Evolutionary conservation across 2,329 filamentous ascomycete genomes (phyloP), one percentile per base, ranked within the genome.

Genomic region (Arthrinium puccinioides): DNA sequence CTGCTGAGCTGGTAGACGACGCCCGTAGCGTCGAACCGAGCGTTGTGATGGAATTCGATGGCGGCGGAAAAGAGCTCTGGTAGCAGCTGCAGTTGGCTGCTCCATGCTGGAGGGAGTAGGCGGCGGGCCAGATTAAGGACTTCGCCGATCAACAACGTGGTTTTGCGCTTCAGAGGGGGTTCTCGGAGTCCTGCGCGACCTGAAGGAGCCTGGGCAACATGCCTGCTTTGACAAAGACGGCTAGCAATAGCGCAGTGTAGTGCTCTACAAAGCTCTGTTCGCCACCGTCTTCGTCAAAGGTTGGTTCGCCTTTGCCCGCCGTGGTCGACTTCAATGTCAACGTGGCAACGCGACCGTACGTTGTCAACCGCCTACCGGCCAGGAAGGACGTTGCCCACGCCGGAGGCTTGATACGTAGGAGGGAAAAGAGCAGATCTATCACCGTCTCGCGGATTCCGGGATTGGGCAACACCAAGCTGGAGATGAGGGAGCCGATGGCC

Each of bases 1-100:
- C 90, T 96, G 63, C 95, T 95, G 37, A 98, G 94, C 56, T 97
- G 92, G 53, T 97, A 98, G 10, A 98, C 87, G 14, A 94, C 94
- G 7, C 87, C 82, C 7, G 87, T 89, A 6, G 90, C 87, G 39
- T 84, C 71, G 48, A 89, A 89, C 38, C 87, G 81, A 18, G 79
- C 74, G 21, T 89, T 78, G 15, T 79, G 70, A 16, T 76, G 69
- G 49, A 89, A 87, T 23, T 79, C 74, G 2, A 85, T 74, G 5
- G 89, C 87, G 1, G 82, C 79, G 6, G 82, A 72, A 51, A 98
- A 84, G 2, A 97, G 70, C 43, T 90, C 83, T 1, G 92, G 92
- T 14, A 98, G 74, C 6, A 95, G 75, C 54, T 98, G 92, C 18
- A 98, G 67, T 32, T 87, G 76, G 35, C 82, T 79, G 54, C 87